Percentiles rank a stretch among this genome's conserved stretches.
These are phyloP conservation scores for Tetradesmus obliquus DNA, from an alignment of 139 green algal species.

Conservation along the genomic window DNA sequence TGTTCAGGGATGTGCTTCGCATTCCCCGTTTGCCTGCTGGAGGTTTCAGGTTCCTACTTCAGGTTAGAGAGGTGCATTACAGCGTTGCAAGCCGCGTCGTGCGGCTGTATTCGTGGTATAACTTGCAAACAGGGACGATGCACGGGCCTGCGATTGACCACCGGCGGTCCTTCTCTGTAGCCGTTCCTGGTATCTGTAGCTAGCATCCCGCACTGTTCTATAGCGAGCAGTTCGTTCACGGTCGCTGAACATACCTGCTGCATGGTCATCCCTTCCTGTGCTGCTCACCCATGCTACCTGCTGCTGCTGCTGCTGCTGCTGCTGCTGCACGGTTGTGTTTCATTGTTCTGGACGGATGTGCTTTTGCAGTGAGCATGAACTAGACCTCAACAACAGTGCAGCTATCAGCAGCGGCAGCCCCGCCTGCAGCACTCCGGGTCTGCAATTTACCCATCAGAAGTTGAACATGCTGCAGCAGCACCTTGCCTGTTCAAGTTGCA, in stretches of 20 bases:
- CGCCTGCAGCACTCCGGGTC: not conserved
- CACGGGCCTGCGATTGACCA: too few species aligned
- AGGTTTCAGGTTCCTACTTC: not conserved
- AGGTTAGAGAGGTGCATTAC: not conserved
- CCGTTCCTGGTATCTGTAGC: too few species aligned
- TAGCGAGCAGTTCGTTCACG: too few species aligned
- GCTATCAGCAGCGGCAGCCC: not conserved
- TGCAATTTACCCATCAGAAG: not conserved
- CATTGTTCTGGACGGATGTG: not conserved
- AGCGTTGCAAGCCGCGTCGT: too few species aligned
- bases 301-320: not conserved
- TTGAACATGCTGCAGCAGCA: not conserved
- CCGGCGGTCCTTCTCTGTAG: too few species aligned
- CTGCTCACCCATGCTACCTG: too few species aligned
- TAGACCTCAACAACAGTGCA: not conserved
- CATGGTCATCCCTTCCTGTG: too few species aligned
- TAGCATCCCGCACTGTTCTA: too few species aligned
- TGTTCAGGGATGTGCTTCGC: not conserved
- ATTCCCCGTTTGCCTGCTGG: not conserved
- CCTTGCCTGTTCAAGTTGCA: not conserved
- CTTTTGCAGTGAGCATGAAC: not conserved
- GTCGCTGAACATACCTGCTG: too few species aligned
- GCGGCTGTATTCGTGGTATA: too few species aligned
- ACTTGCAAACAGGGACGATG: too few species aligned
- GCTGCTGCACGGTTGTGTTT: not conserved